These are phyloP conservation scores for Trichoderma parareesei DNA, from an alignment of 495 filamentous ascomycete species.

Conservation along the genomic window DNA sequence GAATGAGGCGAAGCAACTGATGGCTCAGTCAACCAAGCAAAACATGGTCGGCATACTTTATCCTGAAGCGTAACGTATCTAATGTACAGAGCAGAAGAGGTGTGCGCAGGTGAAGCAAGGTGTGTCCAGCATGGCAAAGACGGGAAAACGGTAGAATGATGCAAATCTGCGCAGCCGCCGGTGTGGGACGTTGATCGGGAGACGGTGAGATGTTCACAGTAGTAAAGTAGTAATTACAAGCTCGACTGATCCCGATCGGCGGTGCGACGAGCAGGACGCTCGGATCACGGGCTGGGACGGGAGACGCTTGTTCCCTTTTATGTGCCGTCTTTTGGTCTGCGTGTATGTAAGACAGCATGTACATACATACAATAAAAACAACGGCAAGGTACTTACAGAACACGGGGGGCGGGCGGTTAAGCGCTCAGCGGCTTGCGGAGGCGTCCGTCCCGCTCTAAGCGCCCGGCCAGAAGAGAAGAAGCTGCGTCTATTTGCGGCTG, in stretches of 20 bases:
- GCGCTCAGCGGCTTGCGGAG: background rate
- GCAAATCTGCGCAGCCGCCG: slow-evolving; percentile 4
- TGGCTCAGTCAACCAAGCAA: background rate
- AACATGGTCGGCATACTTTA: background rate
- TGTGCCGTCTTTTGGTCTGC: background rate
- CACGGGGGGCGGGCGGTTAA: background rate
- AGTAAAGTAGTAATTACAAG: background rate
- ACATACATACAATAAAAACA: too few relatives aligned
- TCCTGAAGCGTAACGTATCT: too few relatives aligned
- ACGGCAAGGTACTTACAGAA: background rate
- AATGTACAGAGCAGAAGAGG: background rate
- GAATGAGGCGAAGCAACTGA: background rate
- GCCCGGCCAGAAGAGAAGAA: background rate
- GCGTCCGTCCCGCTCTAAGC: background rate
- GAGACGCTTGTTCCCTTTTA: background rate
- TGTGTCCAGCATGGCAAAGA: background rate
- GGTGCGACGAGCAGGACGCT: background rate
- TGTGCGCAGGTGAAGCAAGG: background rate
- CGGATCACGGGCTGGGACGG: slow-evolving; percentile 5
- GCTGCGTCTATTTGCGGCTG: too few relatives aligned
- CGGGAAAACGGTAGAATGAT: background rate
- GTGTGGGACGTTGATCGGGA: background rate
- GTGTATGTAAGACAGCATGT: background rate
- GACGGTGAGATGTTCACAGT: background rate
- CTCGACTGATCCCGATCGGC: background rate